Evolutionary conservation across 345 rosid species (phyloP).

Genomic region (Citrus hindsii): DNA sequence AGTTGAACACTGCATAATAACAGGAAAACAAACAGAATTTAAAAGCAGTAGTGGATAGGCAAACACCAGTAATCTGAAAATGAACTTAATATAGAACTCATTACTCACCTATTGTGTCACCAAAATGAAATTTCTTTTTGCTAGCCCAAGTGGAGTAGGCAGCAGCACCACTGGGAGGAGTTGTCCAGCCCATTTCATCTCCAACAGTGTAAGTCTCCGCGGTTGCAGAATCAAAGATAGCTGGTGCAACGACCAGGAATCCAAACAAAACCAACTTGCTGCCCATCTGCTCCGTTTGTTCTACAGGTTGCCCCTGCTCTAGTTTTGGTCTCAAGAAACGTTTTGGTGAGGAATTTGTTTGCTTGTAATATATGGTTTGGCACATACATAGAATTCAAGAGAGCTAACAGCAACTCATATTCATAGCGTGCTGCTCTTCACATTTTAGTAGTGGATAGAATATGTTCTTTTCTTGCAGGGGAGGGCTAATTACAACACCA

Average conservation of each 20-base stretch:
- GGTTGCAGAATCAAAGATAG: neutral
- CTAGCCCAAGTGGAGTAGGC: slow-evolving; percentile 18
- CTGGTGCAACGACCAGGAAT: neutral
- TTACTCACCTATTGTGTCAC: slow-evolving; percentile 15
- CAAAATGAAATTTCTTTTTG: neutral
- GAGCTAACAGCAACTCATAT: neutral
- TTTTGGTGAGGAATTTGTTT: neutral
- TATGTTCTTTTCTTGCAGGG: neutral
- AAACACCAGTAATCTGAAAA: neutral
- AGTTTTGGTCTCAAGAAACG: neutral
- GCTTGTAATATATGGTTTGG: neutral
- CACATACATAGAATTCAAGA: no score
- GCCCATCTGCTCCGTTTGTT: neutral
- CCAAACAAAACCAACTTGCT: neutral
- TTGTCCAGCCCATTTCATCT: slow-evolving; percentile 14
- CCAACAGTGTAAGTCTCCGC: slow-evolving; percentile 14
- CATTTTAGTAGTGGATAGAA: neutral
- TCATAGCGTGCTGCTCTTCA: neutral
- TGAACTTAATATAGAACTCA: neutral
- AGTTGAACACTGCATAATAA: slow-evolving; percentile 24
- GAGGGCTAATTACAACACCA: neutral
- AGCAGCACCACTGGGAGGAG: slow-evolving; percentile 17
- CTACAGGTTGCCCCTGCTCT: neutral
- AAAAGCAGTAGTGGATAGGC: neutral
- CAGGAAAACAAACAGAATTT: neutral